Percentiles rank a stretch among this genome's conserved stretches.
These are phyloP conservation scores for Fusarium hainanense DNA, from an alignment of 2,329 filamentous ascomycete genomes.

Conservation along the genomic window DNA sequence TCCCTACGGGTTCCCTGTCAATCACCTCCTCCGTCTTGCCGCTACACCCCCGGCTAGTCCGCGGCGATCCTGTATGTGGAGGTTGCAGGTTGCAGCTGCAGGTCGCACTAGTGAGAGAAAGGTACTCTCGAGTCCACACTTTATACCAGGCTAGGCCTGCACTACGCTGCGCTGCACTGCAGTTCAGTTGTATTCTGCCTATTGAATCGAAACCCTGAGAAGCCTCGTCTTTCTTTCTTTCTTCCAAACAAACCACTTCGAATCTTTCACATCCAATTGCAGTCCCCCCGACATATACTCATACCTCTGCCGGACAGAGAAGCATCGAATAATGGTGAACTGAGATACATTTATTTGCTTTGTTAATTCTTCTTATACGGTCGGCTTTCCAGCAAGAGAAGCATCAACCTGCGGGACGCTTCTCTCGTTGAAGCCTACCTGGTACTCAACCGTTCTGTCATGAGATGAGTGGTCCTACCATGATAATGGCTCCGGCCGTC, in stretches of 20 bases:
- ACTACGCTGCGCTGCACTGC: conserved; percentile 1
- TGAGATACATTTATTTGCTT: conserved; percentile 35
- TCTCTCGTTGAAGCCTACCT: conserved; percentile 35
- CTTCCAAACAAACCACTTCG: conserved; percentile 33
- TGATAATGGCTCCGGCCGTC: conserved; percentile 55
- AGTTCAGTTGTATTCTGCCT: conserved; percentile 15
- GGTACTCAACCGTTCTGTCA: conserved; percentile 38
- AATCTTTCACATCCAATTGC: conserved; percentile 11
- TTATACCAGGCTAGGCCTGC: conserved; percentile 14
- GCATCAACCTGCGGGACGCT: conserved; percentile 32
- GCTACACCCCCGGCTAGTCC: conserved; percentile 39
- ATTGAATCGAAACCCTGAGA: conserved; percentile 36
- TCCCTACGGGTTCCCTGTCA: conserved; percentile 38
- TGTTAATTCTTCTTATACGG: conserved; percentile 40
- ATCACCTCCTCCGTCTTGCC: conserved; percentile 34
- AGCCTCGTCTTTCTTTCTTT: conserved; percentile 31
- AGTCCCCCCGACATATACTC: conserved; percentile 12
- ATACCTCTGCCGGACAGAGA: conserved; percentile 47
- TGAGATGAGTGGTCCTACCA: conserved; percentile 52
- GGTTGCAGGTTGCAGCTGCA: conserved; percentile 32
- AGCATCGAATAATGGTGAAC: conserved; percentile 45
- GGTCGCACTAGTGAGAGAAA: conserved; percentile 35
- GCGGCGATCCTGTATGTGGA: conserved; percentile 44
- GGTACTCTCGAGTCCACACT: conserved; percentile 33
- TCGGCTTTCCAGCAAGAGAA: conserved; percentile 38